Conservation (phyloP, 257 asterid genomes). For the Solanum chiquidenum region DNA sequence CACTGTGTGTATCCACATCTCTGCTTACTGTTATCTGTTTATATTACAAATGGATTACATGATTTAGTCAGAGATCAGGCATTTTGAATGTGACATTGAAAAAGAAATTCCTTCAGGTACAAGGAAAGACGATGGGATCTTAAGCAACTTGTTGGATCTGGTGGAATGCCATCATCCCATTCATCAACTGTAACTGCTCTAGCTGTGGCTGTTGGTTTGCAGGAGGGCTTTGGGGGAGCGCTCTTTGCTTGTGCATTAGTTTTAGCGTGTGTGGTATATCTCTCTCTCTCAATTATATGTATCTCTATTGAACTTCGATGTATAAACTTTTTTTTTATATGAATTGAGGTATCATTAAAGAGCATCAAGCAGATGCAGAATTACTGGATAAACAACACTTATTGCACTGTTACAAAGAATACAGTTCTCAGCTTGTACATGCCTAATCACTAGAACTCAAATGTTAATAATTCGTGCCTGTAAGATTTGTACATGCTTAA, state of each 20-base stretch:
- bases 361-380: background rate
- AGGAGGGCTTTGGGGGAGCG: constrained; percentile 4
- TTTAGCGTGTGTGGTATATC: constrained; percentile 11
- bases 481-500: background rate
- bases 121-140: constrained; percentile 11
- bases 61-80: background rate
- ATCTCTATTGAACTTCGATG: background rate
- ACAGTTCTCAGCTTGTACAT: background rate
- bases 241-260: constrained; percentile 10
- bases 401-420: background rate
- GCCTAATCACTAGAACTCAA: background rate
- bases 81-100: background rate
- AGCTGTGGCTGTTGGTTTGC: constrained; percentile 7
- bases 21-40: background rate
- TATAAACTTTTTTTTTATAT: background rate
- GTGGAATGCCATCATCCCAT: constrained; percentile 18
- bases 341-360: background rate
- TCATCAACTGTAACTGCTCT: constrained; percentile 12
- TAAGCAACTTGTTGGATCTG: constrained; percentile 6
- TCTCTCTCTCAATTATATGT: background rate
- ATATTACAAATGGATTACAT: background rate
- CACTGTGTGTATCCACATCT: background rate
- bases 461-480: background rate
- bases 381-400: background rate
- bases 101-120: background rate